These are phyloP conservation scores for Anthostomella pinea DNA, from an alignment of 2,329 filamentous ascomycete genomes.

Conservation along the genomic window DNA sequence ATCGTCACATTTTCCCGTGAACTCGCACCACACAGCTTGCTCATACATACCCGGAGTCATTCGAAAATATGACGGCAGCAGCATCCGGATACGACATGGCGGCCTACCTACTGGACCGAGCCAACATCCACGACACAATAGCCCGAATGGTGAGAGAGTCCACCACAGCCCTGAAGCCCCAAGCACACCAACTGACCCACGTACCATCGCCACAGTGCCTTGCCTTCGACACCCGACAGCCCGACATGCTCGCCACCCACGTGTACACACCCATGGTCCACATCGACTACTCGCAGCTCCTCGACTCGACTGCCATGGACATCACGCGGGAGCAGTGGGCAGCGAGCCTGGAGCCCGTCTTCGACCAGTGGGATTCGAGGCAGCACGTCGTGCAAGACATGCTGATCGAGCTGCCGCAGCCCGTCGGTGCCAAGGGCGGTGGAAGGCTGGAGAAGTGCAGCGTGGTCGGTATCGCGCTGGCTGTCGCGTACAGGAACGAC, in stretches of 20 bases:
- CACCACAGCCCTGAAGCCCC: too few species aligned
- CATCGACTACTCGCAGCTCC: constrained; percentile 28
- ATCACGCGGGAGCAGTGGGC: constrained; percentile 17
- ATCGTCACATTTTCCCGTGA: too few species aligned
- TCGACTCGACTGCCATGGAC: constrained; percentile 18
- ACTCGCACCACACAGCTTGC: too few species aligned
- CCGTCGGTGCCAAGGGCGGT: constrained; percentile 1
- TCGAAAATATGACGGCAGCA: too few species aligned
- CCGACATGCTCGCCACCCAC: constrained; percentile 14
- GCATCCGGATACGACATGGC: constrained; percentile 21
- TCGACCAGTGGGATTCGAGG: constrained; percentile 16
- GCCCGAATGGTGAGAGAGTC: constrained; percentile 21
- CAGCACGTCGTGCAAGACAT: constrained; percentile 26
- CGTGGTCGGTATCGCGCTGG: constrained; percentile 16
- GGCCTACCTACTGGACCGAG: constrained; percentile 28
- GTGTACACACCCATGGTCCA: constrained; percentile 21
- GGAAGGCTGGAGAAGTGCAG: constrained; percentile 16
- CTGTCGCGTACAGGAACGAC: constrained; percentile 16
- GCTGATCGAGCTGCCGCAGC: constrained; percentile 20
- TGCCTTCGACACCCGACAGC: constrained; percentile 24
- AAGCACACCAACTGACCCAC: background rate
- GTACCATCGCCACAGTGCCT: constrained; percentile 18
- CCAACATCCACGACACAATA: constrained; percentile 29
- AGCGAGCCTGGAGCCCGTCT: constrained; percentile 6
- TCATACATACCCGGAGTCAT: too few species aligned